Evolutionary conservation across 176 grass and related monocot genomes (phyloP), one percentile per base, ranked within the genome.

Genomic region (Aegilops bicornis): DNA sequence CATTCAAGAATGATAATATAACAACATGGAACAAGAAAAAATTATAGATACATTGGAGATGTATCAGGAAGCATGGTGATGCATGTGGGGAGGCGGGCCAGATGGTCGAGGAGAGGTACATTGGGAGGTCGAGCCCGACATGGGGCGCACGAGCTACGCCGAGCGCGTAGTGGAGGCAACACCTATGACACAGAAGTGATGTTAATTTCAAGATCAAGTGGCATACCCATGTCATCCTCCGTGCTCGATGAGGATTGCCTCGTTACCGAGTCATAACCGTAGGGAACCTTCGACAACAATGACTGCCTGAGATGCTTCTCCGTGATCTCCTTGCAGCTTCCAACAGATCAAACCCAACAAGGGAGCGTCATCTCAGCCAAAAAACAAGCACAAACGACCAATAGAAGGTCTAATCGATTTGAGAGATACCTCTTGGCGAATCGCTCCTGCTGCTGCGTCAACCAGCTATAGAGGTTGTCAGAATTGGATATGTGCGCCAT

Each of bases 191-290:
- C 72, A 69, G 22, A 40, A 63, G 42, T 3, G 19, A 42, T 7
- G 6, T 1, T 29, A 19, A 71, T 45, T 77, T 61, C 11, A 17
- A 67, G 78, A 78, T 82, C 2, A 30, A 59, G 32, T n/a, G 80
- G 29, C 81, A 79, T 97, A 98, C 95, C 88, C 96, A 95, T 98
- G 64, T 98, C 96, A 86, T 95, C 89, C 62, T 98, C 89, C 24
- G 94, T 91, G 59, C 96, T 98, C 20, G 93, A 98, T 8, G 93
- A 92, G 3, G 93, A 98, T 83, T 98, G 91, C 33, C 83, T 92
- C 7, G 81, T 77, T 15, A 95, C 78, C 1, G 90, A 95, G 32
- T 94, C 88, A 82, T 98, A 98, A 1, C 89, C 91, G 13, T 92
- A 81, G 8, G 96, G 93, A 58, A 98, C 85, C 76, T 88, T 92